Evolutionary conservation across 2,329 filamentous ascomycete species (phyloP), one percentile per base, ranked within the genome.

Genomic region (Penicillium nordicum): DNA sequence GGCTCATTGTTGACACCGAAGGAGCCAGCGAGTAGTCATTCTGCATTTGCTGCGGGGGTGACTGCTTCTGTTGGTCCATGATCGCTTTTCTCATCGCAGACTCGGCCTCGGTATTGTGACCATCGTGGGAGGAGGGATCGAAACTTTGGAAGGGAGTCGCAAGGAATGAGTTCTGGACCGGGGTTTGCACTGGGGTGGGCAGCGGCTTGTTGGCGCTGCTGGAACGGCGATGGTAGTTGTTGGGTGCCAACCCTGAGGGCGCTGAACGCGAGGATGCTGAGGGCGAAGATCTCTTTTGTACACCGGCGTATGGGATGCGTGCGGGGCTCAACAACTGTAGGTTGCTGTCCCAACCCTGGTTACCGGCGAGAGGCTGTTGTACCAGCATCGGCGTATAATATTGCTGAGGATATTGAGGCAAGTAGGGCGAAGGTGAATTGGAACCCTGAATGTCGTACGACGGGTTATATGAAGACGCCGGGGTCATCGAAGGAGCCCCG

Each of bases 1-100:
- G 81, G 63, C 82, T 84, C 70, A 81, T 77, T 55, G 80, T 85
- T 3, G 84, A 86, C 57, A 84, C 83, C 4, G 83, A 85, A 53
- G 82, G 75, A 43, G 80, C 80, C 34, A 83, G 78, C 42, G 81
- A 80, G 52, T 79, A 78, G 63, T 83, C 68, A 40, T 67, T 69
- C 60, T 73, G 74, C 64, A 81, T 75, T 42, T 70, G 70, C 47
- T 72, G 71, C 18, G 68, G 67, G 67, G 74, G 64, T 7, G 63
- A 64, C 51, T 68, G 61, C 42, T 68, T 64, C 49, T 74, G 69
- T 38, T 78, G 76, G 40, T 77, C 82, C 74, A 85, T 78, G 57
- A 82, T 75, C 56, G 80, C 81, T 57, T 80, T 79, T 74, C 82
- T 83, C 81, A 86, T 84, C 49, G 81, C 83, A 69, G 82, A 75